Evolutionary conservation across 108 stramenopile species (phyloP).

Genomic region (Discostella pseudostelligera): DNA sequence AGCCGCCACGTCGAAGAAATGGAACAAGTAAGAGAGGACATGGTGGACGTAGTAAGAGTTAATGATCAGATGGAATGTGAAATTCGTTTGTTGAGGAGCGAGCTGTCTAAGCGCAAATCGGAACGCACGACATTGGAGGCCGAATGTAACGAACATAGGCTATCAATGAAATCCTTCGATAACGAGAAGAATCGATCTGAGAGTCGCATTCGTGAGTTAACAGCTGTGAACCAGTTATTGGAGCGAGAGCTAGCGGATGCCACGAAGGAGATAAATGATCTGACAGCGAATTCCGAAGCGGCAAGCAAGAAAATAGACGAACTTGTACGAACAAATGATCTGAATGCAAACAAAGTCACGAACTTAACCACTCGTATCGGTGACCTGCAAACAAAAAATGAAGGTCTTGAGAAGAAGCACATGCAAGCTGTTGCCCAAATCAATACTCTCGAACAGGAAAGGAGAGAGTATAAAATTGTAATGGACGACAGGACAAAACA

Average conservation of each 20-base stretch:
- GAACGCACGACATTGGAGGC: constrained; percentile 9
- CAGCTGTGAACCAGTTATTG: constrained; percentile 15
- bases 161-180: background rate
- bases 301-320: constrained; percentile 6
- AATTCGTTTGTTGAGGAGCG: constrained; percentile 10
- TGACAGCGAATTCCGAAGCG: constrained; percentile 11
- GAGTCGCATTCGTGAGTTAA: constrained; percentile 12
- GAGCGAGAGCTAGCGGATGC: constrained; percentile 14
- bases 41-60: background rate
- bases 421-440: constrained; percentile 13
- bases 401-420: constrained; percentile 10
- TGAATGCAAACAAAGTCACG: constrained; percentile 1
- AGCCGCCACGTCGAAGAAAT: constrained; percentile 14
- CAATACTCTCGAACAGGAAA: constrained; percentile 17
- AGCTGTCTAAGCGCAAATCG: constrained; percentile 5
- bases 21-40: constrained; percentile 1
- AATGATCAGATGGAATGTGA: constrained; percentile 15
- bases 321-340: constrained; percentile 6
- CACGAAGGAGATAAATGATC: constrained; percentile 8
- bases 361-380: constrained; percentile 2
- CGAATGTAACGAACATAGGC: constrained; percentile 7
- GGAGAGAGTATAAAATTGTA: constrained; percentile 8
- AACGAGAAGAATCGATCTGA: constrained; percentile 7
- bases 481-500: constrained; percentile 17
- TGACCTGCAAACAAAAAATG: constrained; percentile 5